These are phyloP conservation scores for Acanthamoeba lenticulata DNA, from an alignment of 208 protist genomes.

Conservation along the genomic window DNA sequence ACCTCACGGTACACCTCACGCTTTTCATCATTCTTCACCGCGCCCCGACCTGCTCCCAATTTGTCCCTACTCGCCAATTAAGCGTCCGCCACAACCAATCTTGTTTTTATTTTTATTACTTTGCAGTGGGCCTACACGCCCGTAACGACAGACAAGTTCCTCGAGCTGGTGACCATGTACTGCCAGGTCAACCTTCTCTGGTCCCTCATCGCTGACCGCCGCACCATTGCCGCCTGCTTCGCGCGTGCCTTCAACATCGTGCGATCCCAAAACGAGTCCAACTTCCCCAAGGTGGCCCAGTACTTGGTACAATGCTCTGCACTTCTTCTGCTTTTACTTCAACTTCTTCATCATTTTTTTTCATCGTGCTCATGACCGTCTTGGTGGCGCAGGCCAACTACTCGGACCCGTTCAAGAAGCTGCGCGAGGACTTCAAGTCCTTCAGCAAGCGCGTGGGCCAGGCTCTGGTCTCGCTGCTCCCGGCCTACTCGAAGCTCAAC, in stretches of 20 bases:
- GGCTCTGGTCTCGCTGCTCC: constrained; percentile 7
- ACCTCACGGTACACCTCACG: neutral
- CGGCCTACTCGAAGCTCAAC: constrained; percentile 26
- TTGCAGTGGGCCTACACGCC: constrained; percentile 3
- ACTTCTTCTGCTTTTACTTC: neutral
- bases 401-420: constrained; percentile 28
- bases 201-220: constrained; percentile 32
- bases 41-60: neutral
- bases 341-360: neutral
- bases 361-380: no score
- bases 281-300: constrained; percentile 45
- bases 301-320: neutral
- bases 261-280: constrained; percentile 32
- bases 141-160: neutral
- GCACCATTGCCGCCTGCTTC: neutral
- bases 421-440: constrained; percentile 49
- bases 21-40: neutral
- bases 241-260: constrained; percentile 22
- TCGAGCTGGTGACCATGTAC: constrained; percentile 43
- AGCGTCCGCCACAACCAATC: neutral
- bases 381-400: neutral
- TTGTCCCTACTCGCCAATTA: neutral
- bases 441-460: constrained; percentile 41
- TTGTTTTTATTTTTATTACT: neutral
- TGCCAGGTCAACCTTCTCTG: constrained; percentile 24